Conservation (phyloP, 1,139 yeast genomes). For the Debaryomycetaceae sp. region DNA sequence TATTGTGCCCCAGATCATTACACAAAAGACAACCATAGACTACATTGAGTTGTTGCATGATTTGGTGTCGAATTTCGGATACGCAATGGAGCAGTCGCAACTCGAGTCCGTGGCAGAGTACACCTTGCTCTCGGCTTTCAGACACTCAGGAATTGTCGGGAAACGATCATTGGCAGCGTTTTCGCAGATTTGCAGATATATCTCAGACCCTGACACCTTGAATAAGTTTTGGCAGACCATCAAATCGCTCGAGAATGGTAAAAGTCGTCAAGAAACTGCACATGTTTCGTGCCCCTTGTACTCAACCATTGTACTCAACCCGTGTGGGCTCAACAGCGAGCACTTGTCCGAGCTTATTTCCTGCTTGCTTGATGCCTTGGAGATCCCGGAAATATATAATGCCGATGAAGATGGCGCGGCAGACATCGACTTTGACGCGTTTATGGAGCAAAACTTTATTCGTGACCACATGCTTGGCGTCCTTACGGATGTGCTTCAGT, state of each 20-base stretch:
- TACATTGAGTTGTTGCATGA: constrained; percentile 56
- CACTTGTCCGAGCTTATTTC: constrained; percentile 3
- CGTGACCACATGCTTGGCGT: constrained; percentile 39
- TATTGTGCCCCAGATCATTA: constrained; percentile 6
- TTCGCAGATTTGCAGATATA: constrained; percentile 32
- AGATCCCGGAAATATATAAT: constrained; percentile 11
- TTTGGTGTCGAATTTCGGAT: constrained; percentile 44
- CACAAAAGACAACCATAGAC: constrained; percentile 36
- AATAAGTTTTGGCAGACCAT: constrained; percentile 4
- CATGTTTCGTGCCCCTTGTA: constrained; percentile 6
- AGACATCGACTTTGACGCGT: constrained; percentile 32
- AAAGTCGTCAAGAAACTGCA: constrained; percentile 1
- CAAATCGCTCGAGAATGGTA: constrained; percentile 1
- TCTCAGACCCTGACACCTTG: constrained; percentile 9
- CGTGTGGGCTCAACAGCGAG: constrained; percentile 1
- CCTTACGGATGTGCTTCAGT: constrained; percentile 20
- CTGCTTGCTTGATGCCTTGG: constrained; percentile 5
- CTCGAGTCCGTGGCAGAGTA: constrained; percentile 22
- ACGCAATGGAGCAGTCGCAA: constrained; percentile 32
- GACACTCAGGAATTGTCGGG: constrained; percentile 36
- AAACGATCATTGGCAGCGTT: constrained; percentile 48
- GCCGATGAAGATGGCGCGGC: constrained; percentile 28
- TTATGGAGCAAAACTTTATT: constrained; percentile 22
- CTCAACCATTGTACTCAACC: constrained; percentile 5
- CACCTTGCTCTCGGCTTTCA: constrained; percentile 29